These are phyloP conservation scores for Crithidia expoeki DNA, from an alignment of 208 protist species.

Conservation along the genomic window DNA sequence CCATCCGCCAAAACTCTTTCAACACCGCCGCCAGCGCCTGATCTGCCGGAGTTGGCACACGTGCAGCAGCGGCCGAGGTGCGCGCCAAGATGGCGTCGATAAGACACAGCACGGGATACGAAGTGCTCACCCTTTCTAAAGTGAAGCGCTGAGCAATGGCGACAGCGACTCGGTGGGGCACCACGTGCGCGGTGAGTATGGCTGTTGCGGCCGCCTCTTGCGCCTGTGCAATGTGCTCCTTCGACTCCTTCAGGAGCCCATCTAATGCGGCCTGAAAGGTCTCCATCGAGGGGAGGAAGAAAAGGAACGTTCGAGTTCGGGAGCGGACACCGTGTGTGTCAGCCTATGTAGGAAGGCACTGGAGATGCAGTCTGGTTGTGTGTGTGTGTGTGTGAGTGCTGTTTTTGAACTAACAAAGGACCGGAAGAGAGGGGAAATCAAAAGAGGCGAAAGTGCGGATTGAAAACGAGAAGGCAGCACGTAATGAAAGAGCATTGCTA, in stretches of 20 bases:
- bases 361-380: too few species aligned
- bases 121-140: slow-evolving; percentile 36
- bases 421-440: too few species aligned
- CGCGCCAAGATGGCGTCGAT: slow-evolving; percentile 63
- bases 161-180: slow-evolving; percentile 58
- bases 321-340: slow-evolving; percentile 1
- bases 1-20: slow-evolving; percentile 57
- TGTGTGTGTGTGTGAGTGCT: too few species aligned
- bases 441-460: too few species aligned
- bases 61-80: slow-evolving; percentile 6
- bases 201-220: slow-evolving; percentile 34
- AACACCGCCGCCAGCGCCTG: slow-evolving; percentile 44
- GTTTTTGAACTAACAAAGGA: too few species aligned
- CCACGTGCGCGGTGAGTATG: slow-evolving; percentile 35
- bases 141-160: slow-evolving; percentile 74
- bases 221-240: slow-evolving; percentile 62
- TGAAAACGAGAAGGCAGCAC: too few species aligned
- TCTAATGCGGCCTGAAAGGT: slow-evolving; percentile 48
- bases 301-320: too few species aligned
- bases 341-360: too few species aligned
- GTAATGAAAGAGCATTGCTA: too few species aligned
- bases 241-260: slow-evolving; percentile 63
- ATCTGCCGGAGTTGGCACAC: slow-evolving; percentile 19
- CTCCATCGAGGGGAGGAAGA: slow-evolving; percentile 45
- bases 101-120: slow-evolving; percentile 77